A percentile compares a stretch with the other conserved stretches of the same genome.
phyloP scores from a whole-genome alignment of 2,329 filamentous ascomycete genomes.

The Colletotrichum cuscutae region DNA sequence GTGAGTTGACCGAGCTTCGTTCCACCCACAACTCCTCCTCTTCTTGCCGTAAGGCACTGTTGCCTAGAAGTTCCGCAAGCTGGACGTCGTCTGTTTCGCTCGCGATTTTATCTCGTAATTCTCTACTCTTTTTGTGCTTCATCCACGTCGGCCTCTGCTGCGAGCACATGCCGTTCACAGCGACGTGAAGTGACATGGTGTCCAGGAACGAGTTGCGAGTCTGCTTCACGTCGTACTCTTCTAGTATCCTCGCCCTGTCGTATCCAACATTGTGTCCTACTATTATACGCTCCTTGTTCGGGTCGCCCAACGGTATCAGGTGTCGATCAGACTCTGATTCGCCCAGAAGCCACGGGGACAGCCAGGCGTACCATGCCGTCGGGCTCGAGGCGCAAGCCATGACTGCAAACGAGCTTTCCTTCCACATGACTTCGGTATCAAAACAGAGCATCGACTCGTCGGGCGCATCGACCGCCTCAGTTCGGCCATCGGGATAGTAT shows the following conservation, averaged over 20 bases:
- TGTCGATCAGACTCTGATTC: slow-evolving; percentile 83
- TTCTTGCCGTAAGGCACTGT: slow-evolving; percentile 75
- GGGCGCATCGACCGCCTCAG: slow-evolving; percentile 78
- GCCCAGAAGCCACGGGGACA: slow-evolving; percentile 93
- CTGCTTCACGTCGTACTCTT: slow-evolving; percentile 89
- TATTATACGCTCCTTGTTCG: slow-evolving; percentile 77
- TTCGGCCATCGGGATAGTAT: slow-evolving; percentile 79
- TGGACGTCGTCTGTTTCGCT: slow-evolving; percentile 77
- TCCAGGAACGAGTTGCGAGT: slow-evolving; percentile 89
- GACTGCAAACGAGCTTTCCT: slow-evolving; percentile 89
- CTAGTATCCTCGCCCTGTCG: slow-evolving; percentile 85
- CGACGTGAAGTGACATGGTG: slow-evolving; percentile 98
- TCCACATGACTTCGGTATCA: slow-evolving; percentile 97
- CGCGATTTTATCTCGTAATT: slow-evolving; percentile 82
- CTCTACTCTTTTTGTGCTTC: slow-evolving; percentile 91
- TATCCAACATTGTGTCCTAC: slow-evolving; percentile 97
- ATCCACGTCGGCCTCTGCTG: slow-evolving; percentile 96
- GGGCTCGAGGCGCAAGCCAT: slow-evolving; percentile 96
- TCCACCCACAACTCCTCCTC: slow-evolving; percentile 97
- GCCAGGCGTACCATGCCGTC: slow-evolving; percentile 95
- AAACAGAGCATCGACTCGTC: slow-evolving; percentile 88
- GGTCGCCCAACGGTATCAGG: slow-evolving; percentile 87
- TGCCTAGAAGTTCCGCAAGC: slow-evolving; percentile 76
- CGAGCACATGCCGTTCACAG: slow-evolving; percentile 99
- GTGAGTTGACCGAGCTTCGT: slow-evolving; percentile 92